Percentiles rank a stretch among this genome's conserved stretches.
phyloP scores from a whole-genome alignment of 305 asterid genomes.

The Fraxinus dipetala region DNA sequence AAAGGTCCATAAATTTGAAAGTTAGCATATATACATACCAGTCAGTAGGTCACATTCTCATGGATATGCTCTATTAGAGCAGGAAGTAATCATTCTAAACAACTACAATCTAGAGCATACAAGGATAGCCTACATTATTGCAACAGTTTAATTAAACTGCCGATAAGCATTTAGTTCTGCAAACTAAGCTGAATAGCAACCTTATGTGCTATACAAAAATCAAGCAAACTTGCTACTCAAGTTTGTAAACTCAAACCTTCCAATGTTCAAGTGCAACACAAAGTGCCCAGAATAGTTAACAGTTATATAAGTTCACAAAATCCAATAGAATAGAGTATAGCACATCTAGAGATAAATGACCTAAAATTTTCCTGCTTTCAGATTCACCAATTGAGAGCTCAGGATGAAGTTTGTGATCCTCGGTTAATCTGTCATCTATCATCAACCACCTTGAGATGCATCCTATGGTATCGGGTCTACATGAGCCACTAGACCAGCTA shows the following conservation, averaged over 20 bases:
- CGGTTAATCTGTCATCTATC: constrained; percentile 53
- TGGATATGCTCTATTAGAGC: not conserved
- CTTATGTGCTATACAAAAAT: not conserved
- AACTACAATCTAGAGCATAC: not conserved
- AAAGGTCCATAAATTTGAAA: not conserved
- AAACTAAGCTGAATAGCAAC: not conserved
- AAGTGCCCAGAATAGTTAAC: constrained; percentile 23
- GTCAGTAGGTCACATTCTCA: not conserved
- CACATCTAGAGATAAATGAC: constrained; percentile 66
- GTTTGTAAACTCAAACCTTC: not conserved
- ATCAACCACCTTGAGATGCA: constrained; percentile 96
- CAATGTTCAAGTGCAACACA: not conserved
- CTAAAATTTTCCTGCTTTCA: constrained; percentile 65
- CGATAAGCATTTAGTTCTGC: no score
- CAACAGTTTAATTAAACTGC: not conserved
- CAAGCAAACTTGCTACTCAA: not conserved
- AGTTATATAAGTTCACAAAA: constrained; percentile 66
- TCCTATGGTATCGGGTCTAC: constrained; percentile 79
- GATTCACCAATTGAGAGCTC: constrained; percentile 48
- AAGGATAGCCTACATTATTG: no score
- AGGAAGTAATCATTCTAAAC: not conserved
- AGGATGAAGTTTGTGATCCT: constrained; percentile 51
- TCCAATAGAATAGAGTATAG: constrained; percentile 70
- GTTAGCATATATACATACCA: not conserved
- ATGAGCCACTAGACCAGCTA: constrained; percentile 67